Evolutionary conservation across 2,329 filamentous ascomycete species (phyloP), one percentile per base, ranked within the genome.

Genomic region (Periconia sp.): DNA sequence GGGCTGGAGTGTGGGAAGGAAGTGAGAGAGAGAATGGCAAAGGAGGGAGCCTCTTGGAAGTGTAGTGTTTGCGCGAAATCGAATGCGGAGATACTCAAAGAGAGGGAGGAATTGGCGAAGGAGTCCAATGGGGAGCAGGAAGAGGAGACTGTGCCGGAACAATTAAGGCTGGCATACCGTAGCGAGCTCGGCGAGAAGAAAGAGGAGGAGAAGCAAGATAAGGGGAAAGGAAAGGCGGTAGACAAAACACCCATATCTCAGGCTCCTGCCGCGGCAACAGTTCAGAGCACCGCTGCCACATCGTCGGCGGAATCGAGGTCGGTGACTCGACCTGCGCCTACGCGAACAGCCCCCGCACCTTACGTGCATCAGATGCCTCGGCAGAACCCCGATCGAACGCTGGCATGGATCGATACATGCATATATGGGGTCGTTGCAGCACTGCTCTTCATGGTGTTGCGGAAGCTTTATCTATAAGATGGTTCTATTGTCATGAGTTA

Each of bases 381-480:
- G 65, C 70, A 53, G 14, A 58, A 49, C 41, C 70, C 79, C 49
- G 80, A 83, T 27, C 83, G 78, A 2, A 82, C 90, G 15, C 83
- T 87, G 1, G 76, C 85, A 13, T 96, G 91, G 89, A 80, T 96
- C 17, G 92, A 96, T 72, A 85, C 90, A 58, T 83, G 87, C 37
- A 96, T 96, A 60, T 84, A 87, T 19, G 87, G 85, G 7, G 74
- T 96, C 17, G 78, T 90, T 0, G 80, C 90, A 14, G 79, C 89
- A 23, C 76, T 96, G 18, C 77, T 86, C 3, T 84, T 90, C 19
- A 84, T 96, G 78, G 77, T 96, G 3, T 58, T 83, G 20, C 78
- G 77, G 52, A 80, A 80, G 53, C 72, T 82, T n/a, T 42, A 46
- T 18, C 19, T 40, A 7, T 48, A 30, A 41, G 14, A 30, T 6